Percentiles rank a stretch among this genome's conserved stretches.
phyloP scores from a whole-genome alignment of 2,329 filamentous ascomycete genomes.

The Calonectria hongkongensis region DNA sequence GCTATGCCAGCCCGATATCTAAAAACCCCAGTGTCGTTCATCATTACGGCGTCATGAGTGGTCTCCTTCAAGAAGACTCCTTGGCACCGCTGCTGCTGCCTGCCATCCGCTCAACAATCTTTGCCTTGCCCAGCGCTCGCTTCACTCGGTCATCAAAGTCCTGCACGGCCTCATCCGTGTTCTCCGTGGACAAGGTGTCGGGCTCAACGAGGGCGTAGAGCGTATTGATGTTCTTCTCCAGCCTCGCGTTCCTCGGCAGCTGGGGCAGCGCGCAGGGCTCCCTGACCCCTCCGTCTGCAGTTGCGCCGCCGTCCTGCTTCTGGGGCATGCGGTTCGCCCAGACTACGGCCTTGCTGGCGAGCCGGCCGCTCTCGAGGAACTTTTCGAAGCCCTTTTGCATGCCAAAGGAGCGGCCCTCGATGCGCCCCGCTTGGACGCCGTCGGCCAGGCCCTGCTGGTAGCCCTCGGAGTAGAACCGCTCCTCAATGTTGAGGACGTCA shows the following conservation, averaged over 20 bases:
- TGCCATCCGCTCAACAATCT: constrained; percentile 85
- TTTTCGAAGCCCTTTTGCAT: constrained; percentile 96
- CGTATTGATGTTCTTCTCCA: constrained; percentile 84
- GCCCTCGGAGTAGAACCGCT: constrained; percentile 87
- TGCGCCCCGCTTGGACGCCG: constrained; percentile 84
- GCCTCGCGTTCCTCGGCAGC: constrained; percentile 76
- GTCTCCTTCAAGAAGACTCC: constrained; percentile 41
- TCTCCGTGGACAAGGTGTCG: constrained; percentile 84
- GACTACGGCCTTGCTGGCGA: constrained; percentile 87
- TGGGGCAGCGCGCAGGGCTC: constrained; percentile 57
- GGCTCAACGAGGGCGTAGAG: constrained; percentile 88
- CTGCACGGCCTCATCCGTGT: constrained; percentile 90
- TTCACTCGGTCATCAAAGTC: constrained; percentile 94
- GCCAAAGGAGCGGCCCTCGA: constrained; percentile 93
- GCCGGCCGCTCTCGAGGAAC: constrained; percentile 85
- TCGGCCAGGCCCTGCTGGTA: constrained; percentile 85
- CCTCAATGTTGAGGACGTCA: constrained; percentile 76
- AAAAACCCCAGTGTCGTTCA: constrained; percentile 26
- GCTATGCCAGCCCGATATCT: constrained; percentile 36
- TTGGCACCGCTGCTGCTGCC: constrained; percentile 54
- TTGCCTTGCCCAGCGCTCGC: constrained; percentile 87
- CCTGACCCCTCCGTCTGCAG: background rate
- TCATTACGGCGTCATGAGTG: constrained; percentile 28
- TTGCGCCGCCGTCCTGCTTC: constrained; percentile 39
- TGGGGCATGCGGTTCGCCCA: constrained; percentile 83